These are phyloP conservation scores for Haplosporangium sp. DNA, from an alignment of 371 early-diverging fungal species.

Conservation along the genomic window DNA sequence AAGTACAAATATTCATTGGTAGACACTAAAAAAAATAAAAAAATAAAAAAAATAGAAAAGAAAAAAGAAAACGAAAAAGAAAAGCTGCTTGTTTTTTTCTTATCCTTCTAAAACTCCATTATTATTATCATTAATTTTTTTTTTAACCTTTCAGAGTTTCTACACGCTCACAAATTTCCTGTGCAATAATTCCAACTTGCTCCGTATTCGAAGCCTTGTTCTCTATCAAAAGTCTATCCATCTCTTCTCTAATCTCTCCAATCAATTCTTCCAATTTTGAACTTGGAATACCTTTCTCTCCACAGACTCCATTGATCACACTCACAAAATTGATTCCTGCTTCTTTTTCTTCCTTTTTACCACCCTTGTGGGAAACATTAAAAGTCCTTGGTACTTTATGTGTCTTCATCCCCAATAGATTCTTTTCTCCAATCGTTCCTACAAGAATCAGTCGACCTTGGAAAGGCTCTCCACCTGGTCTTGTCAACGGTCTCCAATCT, in stretches of 20 bases:
- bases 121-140: too few species aligned
- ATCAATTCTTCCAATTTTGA: slow-evolving; percentile 25
- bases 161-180: slow-evolving; percentile 33
- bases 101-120: not conserved
- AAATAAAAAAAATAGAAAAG: too few species aligned
- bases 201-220: slow-evolving; percentile 27
- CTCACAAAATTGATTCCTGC: slow-evolving; percentile 24
- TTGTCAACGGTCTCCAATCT: slow-evolving; percentile 21
- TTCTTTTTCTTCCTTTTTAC: too few species aligned
- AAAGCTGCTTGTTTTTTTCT: too few species aligned
- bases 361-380: too few species aligned
- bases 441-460: slow-evolving; percentile 32
- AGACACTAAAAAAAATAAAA: too few species aligned
- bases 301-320: slow-evolving; percentile 22
- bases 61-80: not conserved
- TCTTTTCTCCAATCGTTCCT: slow-evolving; percentile 43
- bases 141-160: slow-evolving; percentile 15
- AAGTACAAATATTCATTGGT: too few species aligned
- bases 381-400: not conserved
- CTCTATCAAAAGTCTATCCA: slow-evolving; percentile 37
- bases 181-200: slow-evolving; percentile 37
- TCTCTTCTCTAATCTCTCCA: slow-evolving; percentile 30
- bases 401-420: slow-evolving; percentile 32
- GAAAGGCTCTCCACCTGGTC: not conserved
- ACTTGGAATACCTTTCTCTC: slow-evolving; percentile 20